A percentile compares a stretch with the other conserved stretches of the same genome.
These are phyloP conservation scores for Isabelozyma rhagii DNA, from an alignment of 805 yeast species.

Conservation along the genomic window DNA sequence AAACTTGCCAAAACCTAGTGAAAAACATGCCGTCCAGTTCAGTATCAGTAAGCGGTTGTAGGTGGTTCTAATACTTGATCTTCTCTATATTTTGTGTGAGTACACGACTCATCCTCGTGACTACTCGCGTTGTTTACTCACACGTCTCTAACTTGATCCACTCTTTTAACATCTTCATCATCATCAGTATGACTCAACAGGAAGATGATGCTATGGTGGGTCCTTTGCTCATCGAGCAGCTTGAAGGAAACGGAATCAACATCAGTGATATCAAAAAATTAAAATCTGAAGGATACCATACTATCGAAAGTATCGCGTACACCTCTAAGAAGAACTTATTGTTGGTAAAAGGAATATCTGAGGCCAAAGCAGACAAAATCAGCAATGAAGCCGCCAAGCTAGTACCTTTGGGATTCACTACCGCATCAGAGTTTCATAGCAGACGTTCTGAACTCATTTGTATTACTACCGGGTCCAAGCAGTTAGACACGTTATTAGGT, in stretches of 20 bases:
- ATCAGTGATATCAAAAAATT: conserved; percentile 75
- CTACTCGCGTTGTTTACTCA: neutral
- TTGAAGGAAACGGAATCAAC: conserved; percentile 83
- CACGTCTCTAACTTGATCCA: neutral
- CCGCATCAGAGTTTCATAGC: conserved; percentile 91
- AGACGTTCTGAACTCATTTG: conserved; percentile 89
- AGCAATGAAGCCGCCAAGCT: conserved; percentile 77
- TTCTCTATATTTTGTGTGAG: too few species aligned
- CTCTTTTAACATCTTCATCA: neutral
- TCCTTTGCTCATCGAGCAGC: conserved; percentile 41
- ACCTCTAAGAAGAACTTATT: conserved; percentile 81
- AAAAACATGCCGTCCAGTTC: neutral
- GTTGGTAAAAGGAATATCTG: conserved; percentile 87
- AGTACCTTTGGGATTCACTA: conserved; percentile 96
- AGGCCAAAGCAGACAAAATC: conserved; percentile 87
- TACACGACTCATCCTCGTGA: neutral
- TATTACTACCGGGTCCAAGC: conserved; percentile 92
- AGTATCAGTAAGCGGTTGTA: too few species aligned
- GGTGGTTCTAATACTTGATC: too few species aligned
- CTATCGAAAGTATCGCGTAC: conserved; percentile 90
- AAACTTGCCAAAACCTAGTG: neutral
- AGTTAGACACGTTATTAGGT: conserved; percentile 85
- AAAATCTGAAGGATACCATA: conserved; percentile 78
- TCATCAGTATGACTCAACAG: conserved; percentile 8
- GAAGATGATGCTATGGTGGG: conserved; percentile 35